Evolutionary conservation across 2,329 filamentous ascomycete genomes (phyloP).

Genomic region (Phaeosphaeriaceae sp.): DNA sequence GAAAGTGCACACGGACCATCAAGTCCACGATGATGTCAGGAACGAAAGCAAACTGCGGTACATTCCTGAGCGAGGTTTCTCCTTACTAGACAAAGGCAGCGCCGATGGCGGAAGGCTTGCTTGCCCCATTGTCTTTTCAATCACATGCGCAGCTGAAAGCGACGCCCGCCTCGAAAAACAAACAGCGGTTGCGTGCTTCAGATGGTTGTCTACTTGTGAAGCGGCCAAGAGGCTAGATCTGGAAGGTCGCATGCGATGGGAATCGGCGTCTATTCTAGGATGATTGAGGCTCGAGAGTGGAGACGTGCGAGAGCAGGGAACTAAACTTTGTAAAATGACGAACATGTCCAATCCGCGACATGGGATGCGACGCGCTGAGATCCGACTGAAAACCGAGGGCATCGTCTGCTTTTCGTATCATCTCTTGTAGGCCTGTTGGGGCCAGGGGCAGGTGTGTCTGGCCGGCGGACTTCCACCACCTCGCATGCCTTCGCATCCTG

Average conservation of each 20-base stretch:
- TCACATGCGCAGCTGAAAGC: background rate
- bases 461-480: constrained; percentile 4
- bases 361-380: background rate
- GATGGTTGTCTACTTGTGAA: background rate
- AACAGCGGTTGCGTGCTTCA: background rate
- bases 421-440: background rate
- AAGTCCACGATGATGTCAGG: constrained; percentile 18
- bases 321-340: constrained; percentile 3
- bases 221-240: constrained; percentile 1
- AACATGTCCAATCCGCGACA: background rate
- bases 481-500: background rate
- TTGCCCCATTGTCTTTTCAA: background rate
- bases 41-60: constrained; percentile 3
- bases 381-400: background rate
- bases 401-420: background rate
- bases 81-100: background rate
- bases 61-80: background rate
- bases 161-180: background rate
- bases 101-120: background rate
- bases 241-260: background rate
- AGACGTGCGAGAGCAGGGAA: constrained; percentile 1
- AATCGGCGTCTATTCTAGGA: constrained; percentile 1
- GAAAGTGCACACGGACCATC: constrained; percentile 16
- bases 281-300: background rate
- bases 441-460: background rate